Percentiles rank a stretch among this genome's conserved stretches.
Evolutionary conservation across 2,329 filamentous ascomycete species (phyloP).

Genomic region (Ophiocordyceps camponoti-rufipedis): DNA sequence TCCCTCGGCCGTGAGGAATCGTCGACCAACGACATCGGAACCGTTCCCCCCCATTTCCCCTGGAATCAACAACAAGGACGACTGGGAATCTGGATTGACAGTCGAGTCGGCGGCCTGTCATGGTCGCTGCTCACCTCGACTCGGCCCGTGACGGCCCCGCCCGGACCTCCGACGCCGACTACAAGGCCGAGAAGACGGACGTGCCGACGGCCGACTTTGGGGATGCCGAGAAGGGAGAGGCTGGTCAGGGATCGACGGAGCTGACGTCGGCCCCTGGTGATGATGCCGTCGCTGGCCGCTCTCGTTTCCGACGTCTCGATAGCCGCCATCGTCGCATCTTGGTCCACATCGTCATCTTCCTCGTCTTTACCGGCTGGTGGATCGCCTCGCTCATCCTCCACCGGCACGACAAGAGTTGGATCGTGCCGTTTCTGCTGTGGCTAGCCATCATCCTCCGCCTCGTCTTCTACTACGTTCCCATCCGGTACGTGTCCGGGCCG

Average conservation of each 20-base stretch:
- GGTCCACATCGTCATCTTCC: conserved; percentile 26
- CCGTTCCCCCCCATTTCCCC: no score
- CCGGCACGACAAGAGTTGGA: conserved; percentile 56
- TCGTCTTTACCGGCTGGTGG: conserved; percentile 47
- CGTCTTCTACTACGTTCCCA: conserved; percentile 55
- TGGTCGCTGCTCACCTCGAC: no score
- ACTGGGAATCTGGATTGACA: no score
- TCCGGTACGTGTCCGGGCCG: conserved; percentile 45
- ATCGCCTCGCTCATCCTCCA: conserved; percentile 58
- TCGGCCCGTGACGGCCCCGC: no score
- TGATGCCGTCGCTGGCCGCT: conserved; percentile 4
- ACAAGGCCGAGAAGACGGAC: no score
- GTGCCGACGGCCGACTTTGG: conserved; percentile 12
- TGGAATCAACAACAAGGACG: no score
- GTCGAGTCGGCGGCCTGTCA: no score
- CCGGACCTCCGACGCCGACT: no score
- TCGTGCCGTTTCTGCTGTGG: conserved; percentile 71
- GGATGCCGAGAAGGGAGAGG: conserved; percentile 19
- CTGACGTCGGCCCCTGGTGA: conserved; percentile 1
- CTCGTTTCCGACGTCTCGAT: conserved; percentile 15
- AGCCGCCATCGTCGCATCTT: conserved; percentile 24
- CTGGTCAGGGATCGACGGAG: conserved; percentile 8
- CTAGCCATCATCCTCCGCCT: conserved; percentile 57
- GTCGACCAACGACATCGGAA: no score
- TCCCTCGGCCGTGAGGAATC: no score